Evolutionary conservation across 2,329 filamentous ascomycete species (phyloP).

Genomic region (Corynespora cassiicola): DNA sequence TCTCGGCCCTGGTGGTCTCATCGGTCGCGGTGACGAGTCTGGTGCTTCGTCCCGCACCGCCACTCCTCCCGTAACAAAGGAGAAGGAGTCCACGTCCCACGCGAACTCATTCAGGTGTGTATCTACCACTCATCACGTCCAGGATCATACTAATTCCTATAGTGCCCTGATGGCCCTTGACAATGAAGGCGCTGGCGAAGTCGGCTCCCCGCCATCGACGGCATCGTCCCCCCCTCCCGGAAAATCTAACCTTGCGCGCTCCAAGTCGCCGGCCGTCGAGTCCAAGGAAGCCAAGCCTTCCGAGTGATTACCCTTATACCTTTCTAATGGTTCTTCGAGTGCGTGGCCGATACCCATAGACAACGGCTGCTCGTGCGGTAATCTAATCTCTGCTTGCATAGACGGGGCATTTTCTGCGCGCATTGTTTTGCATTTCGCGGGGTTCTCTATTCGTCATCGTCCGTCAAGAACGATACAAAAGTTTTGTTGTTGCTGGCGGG

Average conservation of each 20-base stretch:
- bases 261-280: conserved; percentile 28
- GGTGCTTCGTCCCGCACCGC: conserved; percentile 86
- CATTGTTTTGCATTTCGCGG: conserved; percentile 47
- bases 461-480: conserved; percentile 24
- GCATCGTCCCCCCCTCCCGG: conserved; percentile 70
- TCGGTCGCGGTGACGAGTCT: conserved; percentile 81
- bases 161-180: conserved; percentile 63
- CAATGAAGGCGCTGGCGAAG: conserved; percentile 63
- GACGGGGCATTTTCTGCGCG: conserved; percentile 47
- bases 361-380: conserved; percentile 42
- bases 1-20: conserved; percentile 76
- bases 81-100: conserved; percentile 69
- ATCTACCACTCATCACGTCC: neutral
- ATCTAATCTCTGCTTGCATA: conserved; percentile 51
- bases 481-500: conserved; percentile 26
- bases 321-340: conserved; percentile 30
- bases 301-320: conserved; percentile 44
- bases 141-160: conserved; percentile 1
- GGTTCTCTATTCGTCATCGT: conserved; percentile 27
- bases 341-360: conserved; percentile 45
- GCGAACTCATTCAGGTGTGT: conserved; percentile 94
- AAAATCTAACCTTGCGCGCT: conserved; percentile 51
- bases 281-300: conserved; percentile 39
- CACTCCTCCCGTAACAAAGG: conserved; percentile 75
- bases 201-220: conserved; percentile 72